phyloP scores from a whole-genome alignment of 2,329 filamentous ascomycete genomes.

The Claviceps pazoutovae region DNA sequence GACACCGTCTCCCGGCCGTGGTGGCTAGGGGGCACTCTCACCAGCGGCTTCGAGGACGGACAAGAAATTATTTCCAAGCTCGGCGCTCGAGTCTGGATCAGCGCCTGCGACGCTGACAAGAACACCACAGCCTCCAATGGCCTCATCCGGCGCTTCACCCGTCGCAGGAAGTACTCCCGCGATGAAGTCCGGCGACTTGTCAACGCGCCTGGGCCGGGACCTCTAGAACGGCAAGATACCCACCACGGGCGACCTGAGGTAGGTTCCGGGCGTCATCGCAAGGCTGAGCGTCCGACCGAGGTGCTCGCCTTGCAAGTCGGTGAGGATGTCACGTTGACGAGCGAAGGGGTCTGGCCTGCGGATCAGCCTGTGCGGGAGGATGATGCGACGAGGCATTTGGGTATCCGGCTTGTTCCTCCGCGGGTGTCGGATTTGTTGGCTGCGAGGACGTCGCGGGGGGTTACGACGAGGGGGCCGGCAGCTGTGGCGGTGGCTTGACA shows the following conservation, averaged over 20 bases:
- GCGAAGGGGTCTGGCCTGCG: conserved; percentile 22
- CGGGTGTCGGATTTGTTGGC: not conserved
- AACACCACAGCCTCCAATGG: conserved; percentile 27
- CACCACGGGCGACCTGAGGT: not conserved
- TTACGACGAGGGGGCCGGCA: not conserved
- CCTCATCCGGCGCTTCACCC: conserved; percentile 34
- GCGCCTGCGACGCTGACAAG: conserved; percentile 37
- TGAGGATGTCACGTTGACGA: conserved; percentile 28
- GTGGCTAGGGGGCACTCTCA: conserved; percentile 47
- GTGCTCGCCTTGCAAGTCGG: conserved; percentile 28
- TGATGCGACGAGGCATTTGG: not conserved
- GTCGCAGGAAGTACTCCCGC: conserved; percentile 27
- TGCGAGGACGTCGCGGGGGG: not conserved
- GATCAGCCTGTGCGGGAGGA: not conserved
- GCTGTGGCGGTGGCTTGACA: not conserved
- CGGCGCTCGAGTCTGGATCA: conserved; percentile 15
- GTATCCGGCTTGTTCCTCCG: conserved; percentile 1
- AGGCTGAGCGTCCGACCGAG: conserved; percentile 18
- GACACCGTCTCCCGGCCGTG: conserved; percentile 44
- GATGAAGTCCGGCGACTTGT: conserved; percentile 30
- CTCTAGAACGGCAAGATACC: not conserved
- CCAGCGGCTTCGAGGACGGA: conserved; percentile 41
- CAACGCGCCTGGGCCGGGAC: conserved; percentile 1
- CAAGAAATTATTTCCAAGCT: conserved; percentile 23
- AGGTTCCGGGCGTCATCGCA: conserved; percentile 6